phyloP scores from a whole-genome alignment of 495 filamentous ascomycete species.

The Cladorrhinum samala region DNA sequence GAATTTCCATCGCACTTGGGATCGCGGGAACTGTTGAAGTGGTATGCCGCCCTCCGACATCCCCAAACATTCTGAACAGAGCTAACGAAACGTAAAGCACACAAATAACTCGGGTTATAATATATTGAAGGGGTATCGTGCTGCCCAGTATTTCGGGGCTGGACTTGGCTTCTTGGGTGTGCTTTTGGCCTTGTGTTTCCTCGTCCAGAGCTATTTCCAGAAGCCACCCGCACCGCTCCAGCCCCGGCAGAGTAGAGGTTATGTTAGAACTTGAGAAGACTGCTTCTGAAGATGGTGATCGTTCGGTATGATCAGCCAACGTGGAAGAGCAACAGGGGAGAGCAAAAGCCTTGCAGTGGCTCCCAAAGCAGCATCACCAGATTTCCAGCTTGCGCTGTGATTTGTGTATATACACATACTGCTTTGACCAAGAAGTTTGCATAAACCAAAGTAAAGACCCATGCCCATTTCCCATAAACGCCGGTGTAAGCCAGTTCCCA shows the following conservation, averaged over 20 bases:
- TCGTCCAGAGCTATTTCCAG: conserved; percentile 5
- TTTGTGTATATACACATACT: conserved; percentile 1
- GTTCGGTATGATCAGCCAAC: background rate
- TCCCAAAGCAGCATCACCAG: conserved; percentile 1
- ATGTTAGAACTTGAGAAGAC: background rate
- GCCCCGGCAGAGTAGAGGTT: background rate
- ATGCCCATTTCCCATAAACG: conserved; percentile 21
- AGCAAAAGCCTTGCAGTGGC: background rate
- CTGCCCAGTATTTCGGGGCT: conserved; percentile 52
- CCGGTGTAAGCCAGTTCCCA: conserved; percentile 24
- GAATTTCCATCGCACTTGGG: conserved; percentile 40
- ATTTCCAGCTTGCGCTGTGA: conserved; percentile 2
- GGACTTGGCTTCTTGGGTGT: conserved; percentile 47
- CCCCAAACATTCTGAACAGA: too few relatives aligned
- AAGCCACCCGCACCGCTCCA: background rate
- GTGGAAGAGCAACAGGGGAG: background rate
- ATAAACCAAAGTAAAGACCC: conserved; percentile 17
- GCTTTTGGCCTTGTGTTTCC: conserved; percentile 20
- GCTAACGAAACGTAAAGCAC: conserved; percentile 8
- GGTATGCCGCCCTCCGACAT: too few relatives aligned
- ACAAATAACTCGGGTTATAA: conserved; percentile 20
- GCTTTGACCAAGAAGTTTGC: conserved; percentile 7
- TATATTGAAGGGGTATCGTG: conserved; percentile 48
- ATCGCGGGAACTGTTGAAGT: conserved; percentile 39
- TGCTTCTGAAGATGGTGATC: background rate